Evolutionary conservation across 768 basidiomycete genomes (phyloP), one percentile per base, ranked within the genome.

Genomic region (Boletus reticulatus): DNA sequence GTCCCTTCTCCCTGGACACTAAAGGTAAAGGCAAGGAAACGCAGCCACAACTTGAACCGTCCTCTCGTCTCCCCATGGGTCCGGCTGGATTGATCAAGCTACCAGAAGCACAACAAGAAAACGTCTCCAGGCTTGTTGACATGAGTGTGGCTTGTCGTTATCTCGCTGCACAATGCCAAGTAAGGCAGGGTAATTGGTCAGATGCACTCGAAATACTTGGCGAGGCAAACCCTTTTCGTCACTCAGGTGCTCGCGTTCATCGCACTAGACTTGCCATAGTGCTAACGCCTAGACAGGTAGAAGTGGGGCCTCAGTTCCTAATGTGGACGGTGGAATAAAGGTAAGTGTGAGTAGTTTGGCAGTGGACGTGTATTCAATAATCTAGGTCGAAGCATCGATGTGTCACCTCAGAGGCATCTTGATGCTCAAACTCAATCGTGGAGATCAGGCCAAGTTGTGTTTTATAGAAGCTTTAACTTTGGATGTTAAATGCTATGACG

Each of bases 401-500:
- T 98, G 96, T 66, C 88, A 96, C 67, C 78, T 99, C 17, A 84
- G 97, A 52, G 97, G 95, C 13, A 74, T 97, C 22, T 79, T 99
- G 19, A 96, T 98, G 85, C 86, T 95, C 50, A 95, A 97, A 67
- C 79, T 98, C 16, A 94, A 93, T 63, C 88, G 94, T 12, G 86
- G 87, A 20, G 89, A 94, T 49, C 84, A 89, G 63, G 97, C 97
- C 1, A 98, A 98, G 68, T 80, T 90, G 48, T 93, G 92, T 62
- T 97, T 98, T 66, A 88, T 97, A 85, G 96, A 99, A 66, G 95
- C 97, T 1, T 79, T 99, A 20, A 82, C 89, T 2, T 78, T 98
- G 20, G 97, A 99, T 62, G 92, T 98, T 34, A 97, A 97, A 72
- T 98, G 96, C 70, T 98, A 93, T 64, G 97, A 98, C 60, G 88